Evolutionary conservation across 2,329 filamentous ascomycete genomes (phyloP).

Genomic region (Aspergillus hortae): DNA sequence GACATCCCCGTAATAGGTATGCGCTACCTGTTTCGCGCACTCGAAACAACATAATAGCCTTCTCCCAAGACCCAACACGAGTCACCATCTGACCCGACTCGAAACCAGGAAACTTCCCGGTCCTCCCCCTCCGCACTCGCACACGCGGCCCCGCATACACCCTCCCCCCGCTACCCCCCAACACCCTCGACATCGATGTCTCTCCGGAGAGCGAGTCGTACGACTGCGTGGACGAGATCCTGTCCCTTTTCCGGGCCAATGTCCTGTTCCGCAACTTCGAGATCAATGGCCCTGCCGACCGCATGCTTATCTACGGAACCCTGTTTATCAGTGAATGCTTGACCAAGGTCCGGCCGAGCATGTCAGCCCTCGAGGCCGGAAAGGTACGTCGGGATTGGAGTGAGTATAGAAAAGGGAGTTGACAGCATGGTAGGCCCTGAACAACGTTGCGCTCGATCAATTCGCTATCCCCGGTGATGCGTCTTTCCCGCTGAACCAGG

Average conservation of each 20-base stretch:
- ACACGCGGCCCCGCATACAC: constrained; percentile 93
- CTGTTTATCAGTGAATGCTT: constrained; percentile 90
- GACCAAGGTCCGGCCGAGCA: constrained; percentile 75
- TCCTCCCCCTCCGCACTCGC: constrained; percentile 90
- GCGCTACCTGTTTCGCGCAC: constrained; percentile 3
- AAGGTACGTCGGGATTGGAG: constrained; percentile 45
- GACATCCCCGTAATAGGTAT: constrained; percentile 63
- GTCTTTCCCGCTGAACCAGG: constrained; percentile 90
- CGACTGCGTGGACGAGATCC: constrained; percentile 91
- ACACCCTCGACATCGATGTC: constrained; percentile 48
- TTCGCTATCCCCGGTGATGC: constrained; percentile 95
- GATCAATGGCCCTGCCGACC: constrained; percentile 92
- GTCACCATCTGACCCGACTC: not conserved
- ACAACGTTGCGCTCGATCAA: constrained; percentile 88
- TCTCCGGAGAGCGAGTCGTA: constrained; percentile 90
- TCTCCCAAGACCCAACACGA: not conserved
- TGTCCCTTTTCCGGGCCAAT: constrained; percentile 92
- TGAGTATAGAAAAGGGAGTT: not conserved
- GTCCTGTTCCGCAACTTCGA: constrained; percentile 99
- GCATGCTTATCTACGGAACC: constrained; percentile 94
- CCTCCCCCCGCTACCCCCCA: constrained; percentile 62
- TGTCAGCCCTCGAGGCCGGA: constrained; percentile 63
- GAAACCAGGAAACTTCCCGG: constrained; percentile 78
- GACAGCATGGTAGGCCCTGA: constrained; percentile 66
- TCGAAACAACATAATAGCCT: constrained; percentile 9